Evolutionary conservation across 352 stramenopile genomes (phyloP).

Genomic region (Globisporangium uncinulatum): DNA sequence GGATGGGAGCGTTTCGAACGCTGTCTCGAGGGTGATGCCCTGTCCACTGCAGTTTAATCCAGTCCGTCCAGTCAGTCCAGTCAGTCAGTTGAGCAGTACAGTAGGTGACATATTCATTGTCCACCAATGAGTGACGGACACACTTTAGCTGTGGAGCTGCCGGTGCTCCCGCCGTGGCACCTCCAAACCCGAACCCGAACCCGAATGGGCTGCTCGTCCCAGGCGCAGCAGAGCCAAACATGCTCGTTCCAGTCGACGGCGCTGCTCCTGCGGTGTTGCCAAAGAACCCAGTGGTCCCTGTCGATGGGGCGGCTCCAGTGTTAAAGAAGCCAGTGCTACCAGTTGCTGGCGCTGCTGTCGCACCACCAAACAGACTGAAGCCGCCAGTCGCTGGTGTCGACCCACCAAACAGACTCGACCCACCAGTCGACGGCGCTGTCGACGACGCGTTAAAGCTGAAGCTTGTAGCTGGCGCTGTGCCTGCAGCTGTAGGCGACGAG

Average conservation of each 20-base stretch:
- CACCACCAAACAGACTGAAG: constrained; percentile 21
- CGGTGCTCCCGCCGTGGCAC: neutral
- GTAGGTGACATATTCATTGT: too few species aligned
- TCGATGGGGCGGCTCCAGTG: constrained; percentile 3
- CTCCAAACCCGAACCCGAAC: constrained; percentile 8
- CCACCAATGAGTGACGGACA: neutral
- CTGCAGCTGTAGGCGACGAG: constrained; percentile 3
- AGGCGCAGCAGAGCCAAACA: constrained; percentile 6
- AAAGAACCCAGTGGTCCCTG: constrained; percentile 18
- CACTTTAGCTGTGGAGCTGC: constrained; percentile 7
- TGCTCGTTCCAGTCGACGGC: constrained; percentile 9
- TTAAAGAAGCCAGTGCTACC: constrained; percentile 17
- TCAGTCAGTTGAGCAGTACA: neutral
- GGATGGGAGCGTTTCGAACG: constrained; percentile 56
- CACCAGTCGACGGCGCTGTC: constrained; percentile 19
- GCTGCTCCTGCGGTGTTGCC: constrained; percentile 17
- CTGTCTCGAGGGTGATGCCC: constrained; percentile 65
- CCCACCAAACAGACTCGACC: neutral
- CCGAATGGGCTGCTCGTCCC: constrained; percentile 16
- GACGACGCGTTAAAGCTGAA: constrained; percentile 11
- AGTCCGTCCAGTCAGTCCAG: neutral
- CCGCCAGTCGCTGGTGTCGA: constrained; percentile 11
- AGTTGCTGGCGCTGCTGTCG: constrained; percentile 8
- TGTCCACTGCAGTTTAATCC: constrained; percentile 2
- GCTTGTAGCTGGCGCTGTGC: neutral